A percentile compares a stretch with the other conserved stretches of the same genome.
These are phyloP conservation scores for Termitomyces sp. DNA, from an alignment of 1,284 basidiomycete species.

Conservation along the genomic window DNA sequence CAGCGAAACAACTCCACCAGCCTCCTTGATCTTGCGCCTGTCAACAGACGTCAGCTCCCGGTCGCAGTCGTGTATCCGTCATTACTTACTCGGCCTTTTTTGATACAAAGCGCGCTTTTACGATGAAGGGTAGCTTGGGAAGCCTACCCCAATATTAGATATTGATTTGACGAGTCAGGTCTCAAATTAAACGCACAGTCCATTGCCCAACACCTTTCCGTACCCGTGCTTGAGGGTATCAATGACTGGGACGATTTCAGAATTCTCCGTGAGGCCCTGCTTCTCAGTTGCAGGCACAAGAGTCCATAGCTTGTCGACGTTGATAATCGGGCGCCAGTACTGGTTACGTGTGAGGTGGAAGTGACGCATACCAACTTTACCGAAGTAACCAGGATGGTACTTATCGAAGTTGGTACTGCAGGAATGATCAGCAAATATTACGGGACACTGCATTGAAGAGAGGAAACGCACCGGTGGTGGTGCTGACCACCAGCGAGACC, in stretches of 20 bases:
- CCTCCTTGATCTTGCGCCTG: conserved; percentile 85
- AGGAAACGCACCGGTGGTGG: conserved; percentile 84
- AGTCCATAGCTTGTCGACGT: conserved; percentile 91
- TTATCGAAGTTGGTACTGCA: conserved; percentile 83
- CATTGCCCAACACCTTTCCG: conserved; percentile 90
- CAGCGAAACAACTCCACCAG: conserved; percentile 89
- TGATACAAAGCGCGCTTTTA: conserved; percentile 94
- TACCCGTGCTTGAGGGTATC: conserved; percentile 85
- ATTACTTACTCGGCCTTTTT: conserved; percentile 77
- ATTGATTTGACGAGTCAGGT: not conserved
- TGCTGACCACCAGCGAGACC: conserved; percentile 99
- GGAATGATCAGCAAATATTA: not conserved
- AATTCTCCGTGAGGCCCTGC: conserved; percentile 61
- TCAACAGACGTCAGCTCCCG: conserved; percentile 9
- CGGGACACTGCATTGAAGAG: not conserved
- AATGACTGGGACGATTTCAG: conserved; percentile 85
- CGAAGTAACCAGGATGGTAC: conserved; percentile 99
- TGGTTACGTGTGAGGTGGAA: conserved; percentile 94
- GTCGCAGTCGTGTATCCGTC: not conserved
- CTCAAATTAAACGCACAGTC: conserved; percentile 48
- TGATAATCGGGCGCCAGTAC: conserved; percentile 92
- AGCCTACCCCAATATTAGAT: conserved; percentile 38
- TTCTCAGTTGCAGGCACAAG: conserved; percentile 78
- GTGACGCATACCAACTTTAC: conserved; percentile 98
- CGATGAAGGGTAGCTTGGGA: conserved; percentile 85